Evolutionary conservation across 805 yeast species (phyloP).

Genomic region (Metschnikowia koreensis): DNA sequence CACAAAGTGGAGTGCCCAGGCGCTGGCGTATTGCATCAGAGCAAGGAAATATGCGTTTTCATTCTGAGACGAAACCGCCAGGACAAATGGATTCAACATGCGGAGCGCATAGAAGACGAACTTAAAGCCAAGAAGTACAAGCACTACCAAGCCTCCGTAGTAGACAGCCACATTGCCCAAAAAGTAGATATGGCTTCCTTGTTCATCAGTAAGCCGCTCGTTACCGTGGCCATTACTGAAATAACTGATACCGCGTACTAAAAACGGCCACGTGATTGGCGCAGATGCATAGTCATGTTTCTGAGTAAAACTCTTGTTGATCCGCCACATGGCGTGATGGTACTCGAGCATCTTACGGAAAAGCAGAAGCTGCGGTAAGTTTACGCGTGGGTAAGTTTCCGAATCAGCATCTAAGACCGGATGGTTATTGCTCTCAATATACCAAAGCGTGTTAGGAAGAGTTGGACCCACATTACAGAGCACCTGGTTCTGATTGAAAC

Average conservation of each 20-base stretch:
- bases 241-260: conserved; percentile 57
- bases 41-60: conserved; percentile 19
- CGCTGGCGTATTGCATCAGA: conserved; percentile 44
- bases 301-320: conserved; percentile 46
- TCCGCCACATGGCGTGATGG: conserved; percentile 54
- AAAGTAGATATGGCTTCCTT: conserved; percentile 46
- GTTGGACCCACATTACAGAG: conserved; percentile 78
- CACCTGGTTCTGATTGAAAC: conserved; percentile 81
- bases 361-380: conserved; percentile 39
- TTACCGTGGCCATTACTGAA: conserved; percentile 41
- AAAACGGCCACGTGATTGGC: conserved; percentile 56
- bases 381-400: conserved; percentile 20
- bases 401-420: conserved; percentile 38
- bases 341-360: conserved; percentile 53
- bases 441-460: conserved; percentile 67
- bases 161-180: conserved; percentile 65
- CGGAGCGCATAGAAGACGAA: conserved; percentile 22
- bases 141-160: conserved; percentile 40
- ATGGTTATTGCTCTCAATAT: conserved; percentile 63
- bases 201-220: conserved; percentile 24
- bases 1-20: conserved; percentile 55
- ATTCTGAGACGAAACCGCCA: conserved; percentile 15
- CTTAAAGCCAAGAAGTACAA: conserved; percentile 27
- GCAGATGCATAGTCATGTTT: conserved; percentile 48
- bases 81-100: conserved; percentile 32